These are phyloP conservation scores for Aspergillus cejpii DNA, from an alignment of 2,329 filamentous ascomycete species.

Conservation along the genomic window DNA sequence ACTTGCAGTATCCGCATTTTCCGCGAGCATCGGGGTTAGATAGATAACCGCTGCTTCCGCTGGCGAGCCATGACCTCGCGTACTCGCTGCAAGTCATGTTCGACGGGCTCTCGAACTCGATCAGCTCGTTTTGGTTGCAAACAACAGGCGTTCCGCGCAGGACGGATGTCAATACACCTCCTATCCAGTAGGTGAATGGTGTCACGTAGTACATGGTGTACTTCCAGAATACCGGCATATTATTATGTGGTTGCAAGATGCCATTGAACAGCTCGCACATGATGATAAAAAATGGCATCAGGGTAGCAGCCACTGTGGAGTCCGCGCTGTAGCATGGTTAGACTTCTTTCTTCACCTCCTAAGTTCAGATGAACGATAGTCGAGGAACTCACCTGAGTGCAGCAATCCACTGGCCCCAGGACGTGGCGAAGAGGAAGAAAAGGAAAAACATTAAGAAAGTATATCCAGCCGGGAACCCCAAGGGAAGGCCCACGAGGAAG, in stretches of 20 bases:
- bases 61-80: constrained; percentile 61
- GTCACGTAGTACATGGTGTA: constrained; percentile 78
- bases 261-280: constrained; percentile 81
- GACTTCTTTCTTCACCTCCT: background rate
- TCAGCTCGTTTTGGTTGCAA: constrained; percentile 60
- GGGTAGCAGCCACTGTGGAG: constrained; percentile 68
- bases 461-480: constrained; percentile 59
- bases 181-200: constrained; percentile 75
- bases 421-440: constrained; percentile 63
- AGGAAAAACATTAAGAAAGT: constrained; percentile 66
- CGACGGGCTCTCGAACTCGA: constrained; percentile 58
- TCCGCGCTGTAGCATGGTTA: constrained; percentile 21
- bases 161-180: constrained; percentile 70
- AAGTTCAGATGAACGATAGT: background rate
- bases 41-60: constrained; percentile 64
- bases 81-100: constrained; percentile 66
- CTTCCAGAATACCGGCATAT: constrained; percentile 73
- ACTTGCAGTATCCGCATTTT: constrained; percentile 74
- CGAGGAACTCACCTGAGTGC: constrained; percentile 55
- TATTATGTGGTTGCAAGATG: constrained; percentile 68
- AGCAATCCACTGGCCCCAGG: constrained; percentile 73
- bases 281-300: constrained; percentile 78
- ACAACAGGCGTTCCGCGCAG: constrained; percentile 58
- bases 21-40: constrained; percentile 54
- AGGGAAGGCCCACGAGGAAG: constrained; percentile 61